Conservation (phyloP, 2,329 filamentous ascomycete genomes). For the Fusarium scirpi region DNA sequence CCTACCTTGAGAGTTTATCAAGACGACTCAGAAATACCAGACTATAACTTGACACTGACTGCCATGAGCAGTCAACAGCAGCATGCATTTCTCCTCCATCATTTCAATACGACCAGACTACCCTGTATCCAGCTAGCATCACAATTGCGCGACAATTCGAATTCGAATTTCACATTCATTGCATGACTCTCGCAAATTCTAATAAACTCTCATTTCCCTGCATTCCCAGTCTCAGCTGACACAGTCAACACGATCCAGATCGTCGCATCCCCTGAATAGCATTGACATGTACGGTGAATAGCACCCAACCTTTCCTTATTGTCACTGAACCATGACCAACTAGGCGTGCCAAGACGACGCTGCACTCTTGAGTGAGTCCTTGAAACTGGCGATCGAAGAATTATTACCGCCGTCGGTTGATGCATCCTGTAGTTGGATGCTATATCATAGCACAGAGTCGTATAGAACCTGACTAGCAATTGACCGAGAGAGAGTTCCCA, state of each 20-base stretch:
- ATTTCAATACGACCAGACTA: neutral
- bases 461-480: slow-evolving; percentile 10
- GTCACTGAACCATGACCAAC: neutral
- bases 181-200: neutral
- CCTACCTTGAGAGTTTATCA: neutral
- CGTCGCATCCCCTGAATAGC: slow-evolving; percentile 6
- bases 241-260: slow-evolving; percentile 16
- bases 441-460: slow-evolving; percentile 7
- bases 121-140: neutral
- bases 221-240: slow-evolving; percentile 1
- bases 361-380: neutral
- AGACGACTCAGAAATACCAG: neutral
- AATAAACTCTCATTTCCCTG: neutral
- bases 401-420: neutral
- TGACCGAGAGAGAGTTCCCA: slow-evolving; percentile 12
- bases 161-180: neutral
- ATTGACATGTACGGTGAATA: neutral
- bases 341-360: slow-evolving; percentile 9
- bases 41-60: neutral
- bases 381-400: slow-evolving; percentile 5
- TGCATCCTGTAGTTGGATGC: slow-evolving; percentile 13
- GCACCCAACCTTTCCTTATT: neutral
- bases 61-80: neutral
- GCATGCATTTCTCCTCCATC: neutral
- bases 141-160: neutral